Evolutionary conservation across 2,329 filamentous ascomycete genomes (phyloP).

Genomic region (Phialophora expanda): DNA sequence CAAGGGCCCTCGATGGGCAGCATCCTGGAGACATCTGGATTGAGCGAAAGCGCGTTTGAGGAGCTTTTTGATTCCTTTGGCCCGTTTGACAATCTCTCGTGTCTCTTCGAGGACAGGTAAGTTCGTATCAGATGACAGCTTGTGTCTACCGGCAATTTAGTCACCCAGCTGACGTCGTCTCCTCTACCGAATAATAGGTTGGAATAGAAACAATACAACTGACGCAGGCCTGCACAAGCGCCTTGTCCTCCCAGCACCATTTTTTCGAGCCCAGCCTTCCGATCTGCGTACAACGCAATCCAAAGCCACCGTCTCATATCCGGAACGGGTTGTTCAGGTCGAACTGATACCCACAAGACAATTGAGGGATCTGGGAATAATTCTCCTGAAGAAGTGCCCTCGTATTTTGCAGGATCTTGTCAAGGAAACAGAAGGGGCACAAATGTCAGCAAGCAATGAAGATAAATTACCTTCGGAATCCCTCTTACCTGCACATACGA

Average conservation of each 20-base stretch:
- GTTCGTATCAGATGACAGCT: neutral
- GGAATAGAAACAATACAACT: neutral
- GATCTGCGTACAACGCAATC: neutral
- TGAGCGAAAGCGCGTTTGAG: conserved; percentile 11
- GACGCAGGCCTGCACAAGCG: neutral
- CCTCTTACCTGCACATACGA: conserved; percentile 35
- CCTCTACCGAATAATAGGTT: neutral
- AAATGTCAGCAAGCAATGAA: neutral
- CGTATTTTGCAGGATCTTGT: conserved; percentile 42
- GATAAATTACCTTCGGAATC: neutral
- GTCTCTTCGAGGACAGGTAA: conserved; percentile 16
- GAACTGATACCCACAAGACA: conserved; percentile 41
- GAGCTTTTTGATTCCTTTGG: conserved; percentile 23
- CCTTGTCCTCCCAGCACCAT: neutral
- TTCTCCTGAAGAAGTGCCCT: conserved; percentile 38
- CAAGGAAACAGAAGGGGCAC: neutral
- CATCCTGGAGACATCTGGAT: conserved; percentile 4
- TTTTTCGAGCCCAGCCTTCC: neutral
- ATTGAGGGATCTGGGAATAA: conserved; percentile 43
- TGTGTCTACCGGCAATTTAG: neutral
- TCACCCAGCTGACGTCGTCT: neutral
- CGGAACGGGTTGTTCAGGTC: conserved; percentile 41
- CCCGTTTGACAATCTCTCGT: conserved; percentile 21
- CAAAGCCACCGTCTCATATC: conserved; percentile 36
- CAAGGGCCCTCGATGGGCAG: conserved; percentile 2